Evolutionary conservation across 2,329 filamentous ascomycete species (phyloP), one percentile per base, ranked within the genome.

Genomic region (Leptographium wingfieldii): DNA sequence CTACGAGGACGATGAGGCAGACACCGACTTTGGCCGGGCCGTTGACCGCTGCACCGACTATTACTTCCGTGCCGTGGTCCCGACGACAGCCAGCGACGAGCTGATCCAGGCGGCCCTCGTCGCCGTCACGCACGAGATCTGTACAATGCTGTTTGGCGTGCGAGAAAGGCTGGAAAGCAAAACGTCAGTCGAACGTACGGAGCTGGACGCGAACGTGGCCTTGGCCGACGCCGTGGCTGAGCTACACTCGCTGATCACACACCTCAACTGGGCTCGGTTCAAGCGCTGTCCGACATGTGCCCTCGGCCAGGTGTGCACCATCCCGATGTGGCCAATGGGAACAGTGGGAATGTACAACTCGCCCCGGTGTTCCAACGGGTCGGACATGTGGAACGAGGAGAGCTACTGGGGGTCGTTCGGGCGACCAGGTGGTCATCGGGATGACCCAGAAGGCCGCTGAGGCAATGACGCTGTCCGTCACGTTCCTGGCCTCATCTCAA

Each of bases 101-200:
- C 53, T 59, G 29, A 12, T 59, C 14, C 56, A 60, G 14, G 59
- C 63, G 16, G 63, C 57, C 16, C 60, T 59, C 7, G 53, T 40
- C 2, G 33, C 53, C 16, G 57, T 59, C 49, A 43, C 19, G n/a
- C 22, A 25, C 49, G 12, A 48, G 12, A 48, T 59, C 38, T 59
- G 57, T 51, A 3, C 14, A 2, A 14, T 10, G 25, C 51, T 59
- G 12, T 59, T 59, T n/a, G 35, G 5, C 3, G 43, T n/a, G 14
- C 43, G 43, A 16, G 43, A 35, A 9, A 35, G 6, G 6, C 43
- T 46, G 3, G 43, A n/a, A 12, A 5, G 7, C 14, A 16, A 16
- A 43, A 14, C 40, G 19, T 16, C 40, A 16, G 40, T 14, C 5
- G 40, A 12, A 43, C 4, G 16, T 3, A 43, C 16, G 3, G 16